Evolutionary conservation across 352 stramenopile species (phyloP).

Genomic region (Globisporangium paddicum): DNA sequence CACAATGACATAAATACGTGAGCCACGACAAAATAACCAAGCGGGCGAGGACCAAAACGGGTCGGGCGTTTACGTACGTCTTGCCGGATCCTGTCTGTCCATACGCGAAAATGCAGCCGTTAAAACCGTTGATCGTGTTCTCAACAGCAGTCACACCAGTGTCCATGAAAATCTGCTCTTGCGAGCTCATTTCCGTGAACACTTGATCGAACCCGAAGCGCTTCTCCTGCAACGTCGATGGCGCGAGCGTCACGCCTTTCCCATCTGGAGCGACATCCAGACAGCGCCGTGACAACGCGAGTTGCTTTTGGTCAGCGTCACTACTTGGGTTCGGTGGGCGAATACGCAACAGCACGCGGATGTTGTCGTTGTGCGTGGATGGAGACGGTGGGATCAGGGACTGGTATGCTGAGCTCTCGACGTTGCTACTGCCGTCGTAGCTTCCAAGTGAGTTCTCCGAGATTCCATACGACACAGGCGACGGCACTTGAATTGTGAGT

Average conservation of each 20-base stretch:
- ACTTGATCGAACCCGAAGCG: slow-evolving; percentile 84
- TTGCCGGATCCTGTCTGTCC: slow-evolving; percentile 87
- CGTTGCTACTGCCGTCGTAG: slow-evolving; percentile 6
- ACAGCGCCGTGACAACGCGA: slow-evolving; percentile 25
- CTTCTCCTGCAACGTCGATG: slow-evolving; percentile 63
- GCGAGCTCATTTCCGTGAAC: slow-evolving; percentile 57
- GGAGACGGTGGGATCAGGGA: slow-evolving; percentile 10
- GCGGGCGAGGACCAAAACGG: too few species aligned
- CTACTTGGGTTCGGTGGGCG: slow-evolving; percentile 25
- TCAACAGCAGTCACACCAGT: slow-evolving; percentile 72
- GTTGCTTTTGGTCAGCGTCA: slow-evolving; percentile 15
- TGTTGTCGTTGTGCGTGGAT: slow-evolving; percentile 41
- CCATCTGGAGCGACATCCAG: slow-evolving; percentile 55
- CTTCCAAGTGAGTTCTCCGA: slow-evolving; percentile 1
- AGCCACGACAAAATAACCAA: too few species aligned
- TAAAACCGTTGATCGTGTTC: slow-evolving; percentile 82
- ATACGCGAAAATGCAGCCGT: slow-evolving; percentile 89
- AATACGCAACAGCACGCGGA: slow-evolving; percentile 72
- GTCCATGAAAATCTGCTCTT: slow-evolving; percentile 81
- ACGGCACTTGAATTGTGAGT: slow-evolving; percentile 15
- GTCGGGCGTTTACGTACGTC: slow-evolving; percentile 19
- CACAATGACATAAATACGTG: too few species aligned
- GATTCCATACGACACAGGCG: neutral
- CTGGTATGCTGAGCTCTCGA: slow-evolving; percentile 16
- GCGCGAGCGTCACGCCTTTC: slow-evolving; percentile 56